Percentiles rank a stretch among this genome's conserved stretches.
These are phyloP conservation scores for Juncus effusus DNA, from an alignment of 176 grass and related monocot genomes.

Conservation along the genomic window DNA sequence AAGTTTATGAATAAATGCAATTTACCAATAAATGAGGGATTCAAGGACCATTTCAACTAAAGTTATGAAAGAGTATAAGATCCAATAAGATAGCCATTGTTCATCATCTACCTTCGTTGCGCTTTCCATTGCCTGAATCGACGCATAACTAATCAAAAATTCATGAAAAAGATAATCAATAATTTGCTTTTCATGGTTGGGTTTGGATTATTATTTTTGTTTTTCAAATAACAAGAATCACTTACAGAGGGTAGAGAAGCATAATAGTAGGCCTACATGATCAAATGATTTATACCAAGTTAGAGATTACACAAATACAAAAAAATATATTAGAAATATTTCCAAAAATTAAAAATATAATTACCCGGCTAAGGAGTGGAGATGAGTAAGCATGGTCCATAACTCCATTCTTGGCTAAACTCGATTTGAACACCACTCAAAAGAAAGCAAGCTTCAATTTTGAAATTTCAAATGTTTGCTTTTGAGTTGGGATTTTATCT, in stretches of 20 bases:
- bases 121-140: constrained; percentile 82
- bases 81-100: constrained; percentile 96
- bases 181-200: neutral
- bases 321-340: neutral
- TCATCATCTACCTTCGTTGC: constrained; percentile 71
- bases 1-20: neutral
- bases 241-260: constrained; percentile 77
- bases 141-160: constrained; percentile 46
- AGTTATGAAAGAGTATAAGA: constrained; percentile 87
- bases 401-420: constrained; percentile 43
- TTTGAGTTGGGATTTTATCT: neutral
- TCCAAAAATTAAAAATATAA: neutral
- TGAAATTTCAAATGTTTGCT: neutral
- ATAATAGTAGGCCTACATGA: constrained; percentile 60
- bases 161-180: neutral
- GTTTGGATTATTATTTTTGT: too few relatives aligned
- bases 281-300: neutral
- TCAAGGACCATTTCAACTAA: constrained; percentile 81
- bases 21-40: constrained; percentile 74
- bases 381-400: constrained; percentile 55
- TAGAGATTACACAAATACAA: neutral
- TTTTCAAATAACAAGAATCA: neutral
- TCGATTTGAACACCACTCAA: neutral
- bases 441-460: constrained; percentile 17
- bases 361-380: constrained; percentile 75